These are phyloP conservation scores for Trichoderma endophyticum DNA, from an alignment of 2,329 filamentous ascomycete species.

Conservation along the genomic window DNA sequence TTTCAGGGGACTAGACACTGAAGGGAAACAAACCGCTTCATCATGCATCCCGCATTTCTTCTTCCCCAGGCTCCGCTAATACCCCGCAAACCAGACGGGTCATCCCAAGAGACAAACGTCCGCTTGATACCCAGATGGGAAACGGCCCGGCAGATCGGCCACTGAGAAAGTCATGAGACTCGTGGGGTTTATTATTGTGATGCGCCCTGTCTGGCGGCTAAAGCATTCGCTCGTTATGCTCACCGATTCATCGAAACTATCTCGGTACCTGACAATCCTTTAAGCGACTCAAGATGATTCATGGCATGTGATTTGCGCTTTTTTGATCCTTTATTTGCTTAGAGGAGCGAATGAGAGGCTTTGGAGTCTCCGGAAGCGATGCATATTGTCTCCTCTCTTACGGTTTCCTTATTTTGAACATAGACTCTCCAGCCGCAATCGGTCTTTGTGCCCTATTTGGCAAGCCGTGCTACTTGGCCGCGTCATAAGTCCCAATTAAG, in stretches of 20 bases:
- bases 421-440: background rate
- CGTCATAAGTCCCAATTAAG: background rate
- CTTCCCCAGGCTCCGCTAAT: conserved; percentile 6
- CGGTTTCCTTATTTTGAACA: background rate
- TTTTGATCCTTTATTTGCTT: background rate
- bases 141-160: conserved; percentile 13
- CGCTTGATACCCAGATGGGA: conserved; percentile 6
- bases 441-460: background rate
- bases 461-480: background rate
- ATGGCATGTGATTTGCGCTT: background rate
- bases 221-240: background rate
- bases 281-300: background rate
- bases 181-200: background rate
- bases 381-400: background rate
- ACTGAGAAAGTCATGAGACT: conserved; percentile 11
- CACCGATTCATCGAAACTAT: background rate
- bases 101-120: background rate
- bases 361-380: background rate
- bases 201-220: background rate
- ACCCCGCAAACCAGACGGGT: conserved; percentile 12
- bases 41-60: background rate
- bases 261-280: background rate
- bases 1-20: background rate
- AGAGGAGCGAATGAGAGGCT: background rate
- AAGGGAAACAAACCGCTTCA: background rate